Evolutionary conservation across 257 asterid genomes (phyloP).

Genomic region (Sherardia arvensis): DNA sequence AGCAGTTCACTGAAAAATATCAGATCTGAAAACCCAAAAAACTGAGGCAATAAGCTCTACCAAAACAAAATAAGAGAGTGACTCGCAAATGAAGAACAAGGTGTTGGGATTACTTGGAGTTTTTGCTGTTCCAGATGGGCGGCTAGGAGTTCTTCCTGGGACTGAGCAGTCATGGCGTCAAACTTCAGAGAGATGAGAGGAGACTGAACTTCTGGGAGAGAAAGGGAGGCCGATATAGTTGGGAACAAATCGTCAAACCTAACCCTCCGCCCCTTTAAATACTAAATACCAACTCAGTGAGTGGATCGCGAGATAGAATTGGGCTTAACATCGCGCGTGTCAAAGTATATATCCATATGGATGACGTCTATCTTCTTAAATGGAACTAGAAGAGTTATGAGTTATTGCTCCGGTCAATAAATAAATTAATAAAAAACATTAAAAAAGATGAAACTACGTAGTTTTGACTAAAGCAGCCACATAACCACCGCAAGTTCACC

Average conservation of each 20-base stretch:
- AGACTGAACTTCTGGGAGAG: background rate
- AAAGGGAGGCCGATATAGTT: background rate
- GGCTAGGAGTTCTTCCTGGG: conserved; percentile 44
- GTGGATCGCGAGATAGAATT: background rate
- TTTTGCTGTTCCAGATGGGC: conserved; percentile 43
- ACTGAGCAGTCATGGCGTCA: conserved; percentile 41
- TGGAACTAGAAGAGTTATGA: too few relatives aligned
- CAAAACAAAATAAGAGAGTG: background rate
- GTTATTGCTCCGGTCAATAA: too few relatives aligned
- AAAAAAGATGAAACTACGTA: too few relatives aligned
- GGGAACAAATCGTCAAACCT: background rate
- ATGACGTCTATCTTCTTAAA: too few relatives aligned
- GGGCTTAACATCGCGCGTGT: too few relatives aligned
- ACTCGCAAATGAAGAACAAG: background rate
- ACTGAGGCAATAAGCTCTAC: too few relatives aligned
- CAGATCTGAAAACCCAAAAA: background rate
- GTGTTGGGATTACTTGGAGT: conserved; percentile 25
- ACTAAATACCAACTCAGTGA: background rate
- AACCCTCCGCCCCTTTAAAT: conserved; percentile 1
- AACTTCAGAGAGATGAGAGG: background rate
- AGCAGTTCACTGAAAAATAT: background rate
- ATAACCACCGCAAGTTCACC: too few relatives aligned
- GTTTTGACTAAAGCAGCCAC: too few relatives aligned
- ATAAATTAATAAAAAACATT: too few relatives aligned
- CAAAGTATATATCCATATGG: too few relatives aligned